Evolutionary conservation across 495 filamentous ascomycete species (phyloP), one percentile per base, ranked within the genome.

Genomic region (Parmelia sp.): DNA sequence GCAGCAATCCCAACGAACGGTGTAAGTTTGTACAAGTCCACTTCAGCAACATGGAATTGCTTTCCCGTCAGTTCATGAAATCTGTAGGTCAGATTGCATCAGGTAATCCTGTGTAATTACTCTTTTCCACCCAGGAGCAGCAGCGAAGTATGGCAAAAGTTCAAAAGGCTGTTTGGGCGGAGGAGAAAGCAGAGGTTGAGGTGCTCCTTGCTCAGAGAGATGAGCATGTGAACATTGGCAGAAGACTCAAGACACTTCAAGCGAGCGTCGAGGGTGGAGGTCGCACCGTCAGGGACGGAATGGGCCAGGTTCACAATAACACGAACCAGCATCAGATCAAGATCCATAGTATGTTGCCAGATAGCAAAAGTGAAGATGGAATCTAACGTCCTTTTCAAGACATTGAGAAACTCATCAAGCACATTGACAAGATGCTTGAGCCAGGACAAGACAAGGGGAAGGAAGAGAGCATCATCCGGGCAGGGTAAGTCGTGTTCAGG

Each of bases 251-350:
- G 74, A 86, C 89, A 25, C 95, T 91, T 35, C 80, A 96, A 60
- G 85, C 86, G 37, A 84, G 93, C 69, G 77, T 99, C 17, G 90
- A 96, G 66, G 86, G 86, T 37, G 91, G 89, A 57, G 94, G 91
- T 25, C 90, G 91, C 72, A 91, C 86, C 57, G 91, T 97, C 21
- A 88, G 92, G 64, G 88, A 96, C 65, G 91, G 95, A 14, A 91
- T 96, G 57, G 90, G 92, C 1, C 95, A 95, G 12, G 87, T 97
- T 35, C 92, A 92, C 73, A 91, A 90, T 70, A 95, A 96, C 72
- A 97, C 95, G 3, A 88, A 90, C 74, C 86, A 84, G 44, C 83
- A 97, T 8, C 95, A 97, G 73, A 82, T 84, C 29, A 84, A 92
- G 45, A 92, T 89, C 61, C 86, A 80, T 66, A 97, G 87, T 88